Conservation (phyloP, 2,329 filamentous ascomycete genomes). For the Gremmenia infestans region DNA sequence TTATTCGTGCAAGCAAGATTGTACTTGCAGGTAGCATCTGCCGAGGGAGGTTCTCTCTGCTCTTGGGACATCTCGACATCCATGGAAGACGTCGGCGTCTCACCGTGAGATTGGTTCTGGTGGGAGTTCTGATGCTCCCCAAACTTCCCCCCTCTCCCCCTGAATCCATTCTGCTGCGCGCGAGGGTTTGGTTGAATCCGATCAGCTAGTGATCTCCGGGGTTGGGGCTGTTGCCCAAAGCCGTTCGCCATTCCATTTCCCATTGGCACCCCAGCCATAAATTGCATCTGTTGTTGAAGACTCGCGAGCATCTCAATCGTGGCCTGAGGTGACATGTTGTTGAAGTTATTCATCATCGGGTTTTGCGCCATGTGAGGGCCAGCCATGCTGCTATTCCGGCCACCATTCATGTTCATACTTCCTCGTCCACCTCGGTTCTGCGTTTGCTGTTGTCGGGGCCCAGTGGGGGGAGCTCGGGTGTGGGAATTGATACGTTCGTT, state of each 20-base stretch:
- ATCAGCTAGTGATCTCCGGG: constrained; percentile 66
- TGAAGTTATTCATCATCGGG: constrained; percentile 37
- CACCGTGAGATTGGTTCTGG: constrained; percentile 2
- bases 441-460: constrained; percentile 53
- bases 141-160: constrained; percentile 18
- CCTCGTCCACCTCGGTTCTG: constrained; percentile 30
- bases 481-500: constrained; percentile 80
- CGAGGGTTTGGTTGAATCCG: constrained; percentile 50
- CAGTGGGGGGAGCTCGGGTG: constrained; percentile 63
- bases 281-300: constrained; percentile 80
- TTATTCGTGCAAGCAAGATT: constrained; percentile 84
- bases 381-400: constrained; percentile 41
- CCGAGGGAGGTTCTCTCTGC: constrained; percentile 44
- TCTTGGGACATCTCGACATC: constrained; percentile 62
- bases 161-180: constrained; percentile 19
- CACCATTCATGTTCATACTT: constrained; percentile 43
- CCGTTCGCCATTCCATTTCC: constrained; percentile 47
- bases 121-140: constrained; percentile 16
- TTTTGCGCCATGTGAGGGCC: constrained; percentile 36
- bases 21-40: constrained; percentile 77
- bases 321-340: constrained; percentile 59
- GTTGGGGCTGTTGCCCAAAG: constrained; percentile 34
- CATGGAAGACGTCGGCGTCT: constrained; percentile 32
- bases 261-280: constrained; percentile 62
- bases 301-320: constrained; percentile 71